Base-by-base conservation (phyloP, 257 asterid genomes). In the Knoxia roxburghii region DNA sequence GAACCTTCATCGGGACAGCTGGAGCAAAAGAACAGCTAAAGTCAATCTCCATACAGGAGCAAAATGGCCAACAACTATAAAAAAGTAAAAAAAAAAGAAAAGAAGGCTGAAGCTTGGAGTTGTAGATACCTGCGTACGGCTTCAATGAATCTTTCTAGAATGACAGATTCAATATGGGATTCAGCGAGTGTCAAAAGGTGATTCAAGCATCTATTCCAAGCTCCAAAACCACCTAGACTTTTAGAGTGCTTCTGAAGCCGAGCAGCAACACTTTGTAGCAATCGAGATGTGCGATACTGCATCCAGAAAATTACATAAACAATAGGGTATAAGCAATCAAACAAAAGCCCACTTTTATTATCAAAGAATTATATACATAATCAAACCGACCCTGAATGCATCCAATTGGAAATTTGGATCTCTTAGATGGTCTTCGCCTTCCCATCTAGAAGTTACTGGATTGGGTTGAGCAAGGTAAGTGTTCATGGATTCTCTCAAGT, bases 361-460 rank as follows among this genome's bases (percentile, higher is more conserved):
- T 54, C 33, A 37, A 39, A 21, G 29, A 46, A 61, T 12, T 29
- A 64, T 37, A 37, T n/a, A n/a, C n/a, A 17, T 40, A 26, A 54
- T n/a, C 24, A 65, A 59, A 76, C 89, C 52, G 69, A 93, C 99
- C 88, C 99, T 79, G 77, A 93, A 93, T 63, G 99, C 95, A 37
- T 93, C 97, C 82, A 93, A 77, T 77, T 93, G 99, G 77, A 93
- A 93, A 39, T 78, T 88, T 64, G 97, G 97, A 85, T 90, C 85
- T 54, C 97, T 82, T 17, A 93, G 80, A 81, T 93, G 99, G 68
- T 83, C 91, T 78, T 73, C 91, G 33, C 99, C 92, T 83, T 93
- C 99, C 99, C 99, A 93, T 68, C 99, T 85, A 63, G 90, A 86
- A 66, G 97, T 93, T 49, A 93, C 99, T 1, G 99, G 99, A 72